These are phyloP conservation scores for Neurospora sp. DNA, from an alignment of 495 filamentous ascomycete species.

Conservation along the genomic window DNA sequence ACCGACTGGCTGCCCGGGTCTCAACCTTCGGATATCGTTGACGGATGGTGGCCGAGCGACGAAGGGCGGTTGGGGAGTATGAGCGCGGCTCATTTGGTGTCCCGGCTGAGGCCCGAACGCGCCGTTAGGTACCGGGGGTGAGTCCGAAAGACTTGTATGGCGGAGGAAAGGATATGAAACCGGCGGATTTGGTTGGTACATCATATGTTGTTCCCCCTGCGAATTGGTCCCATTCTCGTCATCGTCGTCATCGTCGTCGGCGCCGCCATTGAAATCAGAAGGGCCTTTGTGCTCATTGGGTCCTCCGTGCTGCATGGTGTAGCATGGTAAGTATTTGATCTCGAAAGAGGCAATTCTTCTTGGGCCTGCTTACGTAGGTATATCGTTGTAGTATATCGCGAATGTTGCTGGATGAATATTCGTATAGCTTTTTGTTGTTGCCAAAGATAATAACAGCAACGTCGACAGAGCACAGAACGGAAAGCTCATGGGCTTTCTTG, in stretches of 20 bases:
- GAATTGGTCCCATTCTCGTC: constrained; percentile 69
- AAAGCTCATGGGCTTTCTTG: constrained; percentile 98
- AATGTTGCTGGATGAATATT: constrained; percentile 93
- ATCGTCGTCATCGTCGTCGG: constrained; percentile 77
- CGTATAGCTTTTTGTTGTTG: constrained; percentile 95
- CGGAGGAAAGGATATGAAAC: constrained; percentile 50
- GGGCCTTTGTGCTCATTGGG: constrained; percentile 96
- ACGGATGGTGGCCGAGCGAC: constrained; percentile 73
- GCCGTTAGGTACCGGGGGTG: constrained; percentile 80
- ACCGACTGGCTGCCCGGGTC: constrained; percentile 53
- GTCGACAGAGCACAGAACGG: constrained; percentile 94
- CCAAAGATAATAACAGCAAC: constrained; percentile 98
- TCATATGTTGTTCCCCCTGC: constrained; percentile 31
- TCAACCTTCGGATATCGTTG: constrained; percentile 61
- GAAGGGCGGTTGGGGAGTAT: constrained; percentile 69
- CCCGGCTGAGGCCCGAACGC: constrained; percentile 44
- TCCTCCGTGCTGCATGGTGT: constrained; percentile 59
- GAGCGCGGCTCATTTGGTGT: constrained; percentile 46
- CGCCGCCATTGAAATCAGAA: constrained; percentile 78
- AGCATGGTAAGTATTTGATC: constrained; percentile 17
- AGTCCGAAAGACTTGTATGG: constrained; percentile 72
- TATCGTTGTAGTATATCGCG: constrained; percentile 77
- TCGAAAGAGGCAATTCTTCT: neutral
- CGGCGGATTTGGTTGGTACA: neutral
- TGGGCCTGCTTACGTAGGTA: constrained; percentile 61